These are phyloP conservation scores for Syzygium syzygioides DNA, from an alignment of 441 rosid species.

Conservation along the genomic window DNA sequence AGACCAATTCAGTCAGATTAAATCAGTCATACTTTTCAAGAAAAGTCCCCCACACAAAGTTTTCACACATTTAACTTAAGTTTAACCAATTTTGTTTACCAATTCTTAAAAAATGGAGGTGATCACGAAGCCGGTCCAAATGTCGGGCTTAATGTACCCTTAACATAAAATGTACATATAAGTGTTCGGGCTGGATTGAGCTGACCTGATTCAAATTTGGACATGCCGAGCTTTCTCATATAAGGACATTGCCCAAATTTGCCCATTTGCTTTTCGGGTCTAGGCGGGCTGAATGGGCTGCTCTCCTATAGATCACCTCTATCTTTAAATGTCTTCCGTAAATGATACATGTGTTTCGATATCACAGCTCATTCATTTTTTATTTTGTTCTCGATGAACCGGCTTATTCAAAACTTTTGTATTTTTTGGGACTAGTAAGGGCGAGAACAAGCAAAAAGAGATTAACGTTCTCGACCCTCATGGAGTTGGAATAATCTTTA, in stretches of 20 bases:
- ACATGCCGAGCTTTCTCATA: neutral
- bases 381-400: too few species aligned
- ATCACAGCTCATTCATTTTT: too few species aligned
- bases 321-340: neutral
- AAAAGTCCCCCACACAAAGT: neutral
- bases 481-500: neutral
- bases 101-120: neutral
- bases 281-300: fast-evolving
- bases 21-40: neutral
- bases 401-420: too few species aligned
- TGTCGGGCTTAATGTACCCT: neutral
- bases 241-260: neutral
- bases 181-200: neutral
- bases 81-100: neutral
- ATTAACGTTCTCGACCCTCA: neutral
- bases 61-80: neutral
- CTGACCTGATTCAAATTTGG: neutral
- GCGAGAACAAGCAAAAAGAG: neutral
- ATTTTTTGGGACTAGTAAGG: neutral
- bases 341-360: too few species aligned
- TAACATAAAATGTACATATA: neutral
- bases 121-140: neutral
- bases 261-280: neutral
- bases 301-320: neutral
- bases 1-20: neutral